These are phyloP conservation scores for Pestalotiopsis sp. DNA, from an alignment of 2,329 filamentous ascomycete species.

Conservation along the genomic window DNA sequence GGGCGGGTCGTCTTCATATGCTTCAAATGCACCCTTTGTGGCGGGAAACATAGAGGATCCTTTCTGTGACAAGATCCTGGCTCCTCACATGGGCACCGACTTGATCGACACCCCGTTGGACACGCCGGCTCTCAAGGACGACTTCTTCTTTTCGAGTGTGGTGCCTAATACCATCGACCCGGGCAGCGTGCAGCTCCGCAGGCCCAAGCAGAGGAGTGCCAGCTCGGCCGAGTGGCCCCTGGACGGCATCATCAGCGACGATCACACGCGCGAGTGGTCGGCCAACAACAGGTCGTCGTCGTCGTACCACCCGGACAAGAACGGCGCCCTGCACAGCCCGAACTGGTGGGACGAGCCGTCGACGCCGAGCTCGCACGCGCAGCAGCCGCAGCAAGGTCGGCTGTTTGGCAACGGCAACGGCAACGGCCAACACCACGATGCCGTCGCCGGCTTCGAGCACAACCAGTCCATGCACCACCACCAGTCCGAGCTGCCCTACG, in stretches of 20 bases:
- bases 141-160: constrained; percentile 22
- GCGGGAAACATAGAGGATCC: constrained; percentile 33
- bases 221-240: constrained; percentile 35
- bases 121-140: constrained; percentile 25
- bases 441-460: constrained; percentile 37
- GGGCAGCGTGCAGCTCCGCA: constrained; percentile 15
- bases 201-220: constrained; percentile 23
- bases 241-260: constrained; percentile 28
- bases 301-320: constrained; percentile 21
- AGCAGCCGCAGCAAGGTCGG: not conserved
- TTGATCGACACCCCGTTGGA: constrained; percentile 22
- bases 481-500: constrained; percentile 42
- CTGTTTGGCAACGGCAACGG: not conserved
- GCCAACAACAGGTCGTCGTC: not conserved
- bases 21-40: constrained; percentile 25
- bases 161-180: constrained; percentile 18
- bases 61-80: constrained; percentile 26
- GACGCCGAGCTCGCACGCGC: constrained; percentile 8
- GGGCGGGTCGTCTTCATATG: constrained; percentile 16
- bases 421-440: constrained; percentile 17
- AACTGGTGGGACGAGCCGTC: constrained; percentile 29
- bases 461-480: constrained; percentile 44
- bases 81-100: constrained; percentile 14
- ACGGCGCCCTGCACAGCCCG: constrained; percentile 17
- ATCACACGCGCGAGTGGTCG: constrained; percentile 20